Evolutionary conservation across 345 rosid genomes (phyloP), one percentile per base, ranked within the genome.

Genomic region (Linum lewisii): DNA sequence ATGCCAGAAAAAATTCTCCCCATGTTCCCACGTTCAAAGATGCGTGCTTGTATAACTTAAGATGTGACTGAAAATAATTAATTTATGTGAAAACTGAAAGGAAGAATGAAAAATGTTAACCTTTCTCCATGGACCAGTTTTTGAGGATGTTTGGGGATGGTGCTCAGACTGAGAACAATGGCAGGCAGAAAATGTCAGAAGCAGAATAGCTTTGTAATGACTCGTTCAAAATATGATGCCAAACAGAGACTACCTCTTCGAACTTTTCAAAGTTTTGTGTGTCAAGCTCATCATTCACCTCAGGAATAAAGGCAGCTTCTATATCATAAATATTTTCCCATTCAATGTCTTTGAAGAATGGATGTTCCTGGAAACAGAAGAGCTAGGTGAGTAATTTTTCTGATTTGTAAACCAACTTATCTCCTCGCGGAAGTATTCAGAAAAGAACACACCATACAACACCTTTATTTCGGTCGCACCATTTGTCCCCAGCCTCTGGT

Each of bases 211-310:
- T 16, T 21, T 19, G 18, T 1, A 60, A 65, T 8, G 38, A 24
- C 18, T 6, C 24, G 21, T 59, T 38, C 55, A 22, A 18, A 69
- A 54, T 62, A 65, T 42, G 47, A 6, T 16, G 18, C 13, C 18
- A 16, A 42, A 42, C 24, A 60, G 45, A 55, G 61, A 61, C 64
- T 70, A 93, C 98, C 93, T 88, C 95, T 6, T 92, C 96, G 66
- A 92, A 84, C 66, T 84, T 92, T 69, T 86, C 96, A 78, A 92
- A 88, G 70, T 92, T 92, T 81, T 92, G 95, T 56, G 96, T 88
- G 78, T 92, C 96, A 66, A 92, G 76, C 66, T 92, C 96, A 72
- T 86, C 86, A 25, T 81, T 86, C 68, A 92, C 98, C 61, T 78
- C 95, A 14, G 98, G 98, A 54, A 81, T 75, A 73, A 81, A 86